Conservation (phyloP, 108 stramenopile species). For the Cyclotella baltica region DNA sequence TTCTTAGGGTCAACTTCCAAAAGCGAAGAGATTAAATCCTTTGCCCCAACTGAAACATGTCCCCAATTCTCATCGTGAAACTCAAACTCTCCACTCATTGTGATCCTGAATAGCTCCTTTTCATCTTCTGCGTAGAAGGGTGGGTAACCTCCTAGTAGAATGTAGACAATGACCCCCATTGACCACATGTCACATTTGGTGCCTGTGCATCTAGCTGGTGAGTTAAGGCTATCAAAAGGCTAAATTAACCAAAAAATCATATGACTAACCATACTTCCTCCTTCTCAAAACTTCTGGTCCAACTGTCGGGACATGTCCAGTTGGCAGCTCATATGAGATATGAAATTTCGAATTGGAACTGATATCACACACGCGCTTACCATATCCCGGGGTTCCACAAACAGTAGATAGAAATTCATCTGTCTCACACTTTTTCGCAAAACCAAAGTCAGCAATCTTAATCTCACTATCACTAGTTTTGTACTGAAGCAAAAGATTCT, state of each 20-base stretch:
- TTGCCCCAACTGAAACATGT: slow-evolving; percentile 76
- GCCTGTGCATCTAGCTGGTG: background rate
- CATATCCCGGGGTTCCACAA: slow-evolving; percentile 73
- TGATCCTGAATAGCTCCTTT: slow-evolving; percentile 62
- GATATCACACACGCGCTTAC: slow-evolving; percentile 17
- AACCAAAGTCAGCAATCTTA: slow-evolving; percentile 99
- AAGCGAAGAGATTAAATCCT: slow-evolving; percentile 79
- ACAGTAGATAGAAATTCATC: slow-evolving; percentile 70
- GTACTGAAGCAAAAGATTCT: slow-evolving; percentile 85
- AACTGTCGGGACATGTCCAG: slow-evolving; percentile 19
- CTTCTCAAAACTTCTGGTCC: slow-evolving; percentile 71
- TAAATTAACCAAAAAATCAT: too few species aligned
- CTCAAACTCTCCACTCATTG: slow-evolving; percentile 61
- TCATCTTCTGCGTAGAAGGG: slow-evolving; percentile 86
- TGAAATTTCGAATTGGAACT: background rate
- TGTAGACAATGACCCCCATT: slow-evolving; percentile 94
- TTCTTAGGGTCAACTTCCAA: slow-evolving; percentile 65
- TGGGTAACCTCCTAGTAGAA: slow-evolving; percentile 93
- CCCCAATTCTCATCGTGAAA: slow-evolving; percentile 86
- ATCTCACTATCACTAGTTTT: slow-evolving; percentile 86
- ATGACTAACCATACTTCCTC: slow-evolving; percentile 57
- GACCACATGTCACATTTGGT: slow-evolving; percentile 91
- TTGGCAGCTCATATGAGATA: background rate
- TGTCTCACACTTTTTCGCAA: slow-evolving; percentile 74
- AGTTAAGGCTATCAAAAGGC: too few species aligned